A percentile compares a stretch with the other conserved stretches of the same genome.
phyloP scores from a whole-genome alignment of 2,329 filamentous ascomycete genomes.

The Sphaceloma murrayae region DNA sequence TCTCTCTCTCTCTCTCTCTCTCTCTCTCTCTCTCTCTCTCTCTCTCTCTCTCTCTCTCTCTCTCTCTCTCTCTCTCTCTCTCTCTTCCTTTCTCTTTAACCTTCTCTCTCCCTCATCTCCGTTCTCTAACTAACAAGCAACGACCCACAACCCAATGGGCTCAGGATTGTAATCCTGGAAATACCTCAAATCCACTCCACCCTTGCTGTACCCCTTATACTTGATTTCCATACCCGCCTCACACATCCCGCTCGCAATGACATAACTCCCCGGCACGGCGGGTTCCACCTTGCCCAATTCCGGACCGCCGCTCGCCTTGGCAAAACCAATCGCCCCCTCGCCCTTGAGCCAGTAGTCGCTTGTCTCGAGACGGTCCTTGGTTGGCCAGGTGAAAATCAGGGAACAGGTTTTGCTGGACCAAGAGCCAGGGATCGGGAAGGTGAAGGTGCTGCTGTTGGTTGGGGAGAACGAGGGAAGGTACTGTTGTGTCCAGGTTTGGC shows the following conservation, averaged over 20 bases:
- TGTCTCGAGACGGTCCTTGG: constrained; percentile 27
- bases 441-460: constrained; percentile 34
- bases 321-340: constrained; percentile 29
- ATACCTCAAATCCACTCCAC: constrained; percentile 6
- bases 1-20: too few species aligned
- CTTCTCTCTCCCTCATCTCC: not conserved
- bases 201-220: not conserved
- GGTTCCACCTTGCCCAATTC: constrained; percentile 1
- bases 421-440: constrained; percentile 36
- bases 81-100: not conserved
- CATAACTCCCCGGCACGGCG: constrained; percentile 2
- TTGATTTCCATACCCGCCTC: constrained; percentile 7
- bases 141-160: constrained; percentile 15
- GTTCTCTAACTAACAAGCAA: constrained; percentile 8
- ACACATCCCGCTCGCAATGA: not conserved
- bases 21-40: too few species aligned
- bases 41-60: not conserved
- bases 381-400: constrained; percentile 39
- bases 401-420: constrained; percentile 38
- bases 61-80: not conserved
- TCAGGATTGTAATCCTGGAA: constrained; percentile 14
- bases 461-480: constrained; percentile 34
- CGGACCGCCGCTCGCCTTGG: constrained; percentile 16
- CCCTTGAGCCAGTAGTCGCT: constrained; percentile 30
- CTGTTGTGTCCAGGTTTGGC: constrained; percentile 17